Evolutionary conservation across 495 filamentous ascomycete genomes (phyloP), one percentile per base, ranked within the genome.

Genomic region (Penicillium diatomitis): DNA sequence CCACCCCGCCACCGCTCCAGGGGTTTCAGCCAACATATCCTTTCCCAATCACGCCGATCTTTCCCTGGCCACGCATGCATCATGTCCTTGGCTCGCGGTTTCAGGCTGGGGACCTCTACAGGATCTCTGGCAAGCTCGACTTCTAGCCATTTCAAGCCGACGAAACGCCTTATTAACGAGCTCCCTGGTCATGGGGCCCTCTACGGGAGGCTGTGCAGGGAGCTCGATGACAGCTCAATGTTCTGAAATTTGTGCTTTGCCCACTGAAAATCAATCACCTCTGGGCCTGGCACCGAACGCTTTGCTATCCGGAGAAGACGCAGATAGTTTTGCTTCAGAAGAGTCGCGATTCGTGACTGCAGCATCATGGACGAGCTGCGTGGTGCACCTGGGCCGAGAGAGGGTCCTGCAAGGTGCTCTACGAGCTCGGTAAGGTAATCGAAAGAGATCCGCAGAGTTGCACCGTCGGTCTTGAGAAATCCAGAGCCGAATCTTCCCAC

Each of bases 101-200:
- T 10, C 36, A 11, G 2, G 27, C 33, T 2, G 3, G 3, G 10
- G 29, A 7, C 10, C 36, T 5, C 3, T n/a, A 9, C 11, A 5
- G 46, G 7, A 28, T 47, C 6, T 7, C 12, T 8, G 10, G 40
- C 48, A 7, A 49, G 20, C 31, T 54, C 52, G 4, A 60, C 57
- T 32, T 20, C 20, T 2, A 20, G 20, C 20, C 20, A 20, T 20
- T 20, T 20, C 20, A 20, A 20, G 20, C 20, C 2, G 1, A 20
- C 20, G 20, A 20, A 20, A 20, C 2, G 20, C 20, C 20, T 2
- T 20, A 20, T 20, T 0, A 20, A 20, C 2, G 20, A 20, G 20
- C 20, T 20, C 20, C 20, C 20, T 20, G 20, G 20, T 20, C 20
- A 20, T 4, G 41, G 41, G 41, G 5, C 34, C 5, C 1, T 44